phyloP scores from a whole-genome alignment of 2,329 filamentous ascomycete species.

The Aplosporella prunicola region DNA sequence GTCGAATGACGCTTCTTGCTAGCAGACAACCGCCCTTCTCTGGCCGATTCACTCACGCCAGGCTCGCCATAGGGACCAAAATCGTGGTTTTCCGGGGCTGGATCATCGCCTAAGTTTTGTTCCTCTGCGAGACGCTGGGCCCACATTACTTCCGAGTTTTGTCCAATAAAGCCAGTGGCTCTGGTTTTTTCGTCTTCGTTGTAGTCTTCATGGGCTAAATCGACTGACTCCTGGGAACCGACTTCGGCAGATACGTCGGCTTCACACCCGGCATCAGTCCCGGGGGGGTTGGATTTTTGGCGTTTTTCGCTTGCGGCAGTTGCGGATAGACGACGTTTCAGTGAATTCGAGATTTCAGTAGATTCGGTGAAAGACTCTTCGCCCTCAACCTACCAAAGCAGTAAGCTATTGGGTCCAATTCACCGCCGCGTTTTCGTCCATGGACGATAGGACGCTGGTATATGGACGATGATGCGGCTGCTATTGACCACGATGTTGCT shows the following conservation, averaged over 20 bases:
- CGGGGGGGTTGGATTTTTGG: constrained; percentile 12
- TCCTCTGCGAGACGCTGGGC: constrained; percentile 18
- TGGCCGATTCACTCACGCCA: neutral
- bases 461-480: neutral
- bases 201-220: constrained; percentile 19
- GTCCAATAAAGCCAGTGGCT: constrained; percentile 20
- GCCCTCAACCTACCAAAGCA: no score
- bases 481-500: neutral
- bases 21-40: neutral
- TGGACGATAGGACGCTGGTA: neutral
- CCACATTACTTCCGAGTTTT: constrained; percentile 20
- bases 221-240: constrained; percentile 19
- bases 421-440: no score
- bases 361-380: constrained; percentile 4
- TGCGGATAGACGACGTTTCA: neutral
- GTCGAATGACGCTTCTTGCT: neutral
- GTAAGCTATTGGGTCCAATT: no score
- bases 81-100: neutral
- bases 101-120: constrained; percentile 5
- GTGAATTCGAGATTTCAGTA: neutral
- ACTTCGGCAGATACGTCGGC: constrained; percentile 18
- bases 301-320: constrained; percentile 11
- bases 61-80: constrained; percentile 1
- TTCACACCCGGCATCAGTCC: constrained; percentile 14
- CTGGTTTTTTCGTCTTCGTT: constrained; percentile 16